Evolutionary conservation across 192 early-diverging fungal genomes (phyloP), one percentile per base, ranked within the genome.

Genomic region (Rhizophlyctis rosea): DNA sequence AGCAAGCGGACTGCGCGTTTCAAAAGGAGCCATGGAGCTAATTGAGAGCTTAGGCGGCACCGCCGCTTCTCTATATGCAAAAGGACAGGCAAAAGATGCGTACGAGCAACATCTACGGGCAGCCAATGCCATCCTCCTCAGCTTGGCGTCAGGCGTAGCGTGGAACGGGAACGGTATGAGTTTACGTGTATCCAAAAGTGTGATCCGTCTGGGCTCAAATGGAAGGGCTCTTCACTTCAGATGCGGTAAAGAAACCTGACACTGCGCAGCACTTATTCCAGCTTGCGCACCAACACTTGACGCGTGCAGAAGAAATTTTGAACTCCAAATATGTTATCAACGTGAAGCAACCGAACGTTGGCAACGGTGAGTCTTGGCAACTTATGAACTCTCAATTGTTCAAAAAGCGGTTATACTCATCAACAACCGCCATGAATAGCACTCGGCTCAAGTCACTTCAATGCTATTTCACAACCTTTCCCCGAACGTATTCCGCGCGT

Each of bases 291-390:
- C 55, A 52, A 25, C 44, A 18, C 16, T 9, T 67, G 11, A 28
- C 36, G 3, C 14, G 39, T 11, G 65, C 65, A 5, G 65, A 67
- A 16, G 59, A 52, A 32, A 67, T 67, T 28, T 32, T 60, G 4
- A 66, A 49, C 2, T n/a, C 48, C 11, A 14, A 57, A 16, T 13
- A 28, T 25, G 16, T 55, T 11, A 16, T 27, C 11, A 21, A 21
- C 11, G 47, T n/a, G 13, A 29, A 33, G n/a, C 14, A 23, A 2
- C 13, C 30, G 3, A 4, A 14, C 4, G 50, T 34, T 5, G 50
- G n/a, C n/a, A n/a, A n/a, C n/a, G n/a, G n/a, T n/a, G n/a, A n/a
- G n/a, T n/a, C n/a, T n/a, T n/a, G n/a, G n/a, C n/a, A n/a, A n/a
- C n/a, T n/a, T n/a, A n/a, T n/a, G n/a, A n/a, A n/a, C n/a, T n/a